Evolutionary conservation across 1,284 basidiomycete species (phyloP).

Genomic region (Ceratobasidium theobromae): DNA sequence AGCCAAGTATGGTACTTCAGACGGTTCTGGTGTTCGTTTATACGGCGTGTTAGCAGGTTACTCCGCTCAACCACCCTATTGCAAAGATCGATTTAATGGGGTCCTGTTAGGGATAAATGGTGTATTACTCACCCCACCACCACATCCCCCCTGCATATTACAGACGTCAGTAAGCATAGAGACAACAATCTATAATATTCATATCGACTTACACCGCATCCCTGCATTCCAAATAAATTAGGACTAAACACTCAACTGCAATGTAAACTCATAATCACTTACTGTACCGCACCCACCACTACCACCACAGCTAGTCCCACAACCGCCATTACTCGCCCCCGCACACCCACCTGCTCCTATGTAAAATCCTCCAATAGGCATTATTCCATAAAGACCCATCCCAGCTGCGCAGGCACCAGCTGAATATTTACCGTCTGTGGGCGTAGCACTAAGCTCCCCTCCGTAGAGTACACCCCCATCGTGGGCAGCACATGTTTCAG

Average conservation of each 20-base stretch:
- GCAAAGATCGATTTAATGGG: too few relatives aligned
- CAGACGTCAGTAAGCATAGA: too few relatives aligned
- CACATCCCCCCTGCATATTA: too few relatives aligned
- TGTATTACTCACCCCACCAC: too few relatives aligned
- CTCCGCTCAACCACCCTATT: too few relatives aligned
- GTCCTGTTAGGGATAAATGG: too few relatives aligned
- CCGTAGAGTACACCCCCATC: conserved; percentile 18
- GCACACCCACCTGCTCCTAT: conserved; percentile 2
- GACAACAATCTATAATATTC: too few relatives aligned
- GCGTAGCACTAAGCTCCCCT: background rate
- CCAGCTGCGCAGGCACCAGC: conserved; percentile 9
- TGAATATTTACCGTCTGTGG: conserved; percentile 1
- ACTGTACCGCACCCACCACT: background rate
- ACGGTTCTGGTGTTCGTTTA: too few relatives aligned
- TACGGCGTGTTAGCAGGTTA: too few relatives aligned
- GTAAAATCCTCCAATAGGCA: background rate
- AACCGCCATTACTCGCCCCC: background rate
- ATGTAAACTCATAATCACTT: background rate
- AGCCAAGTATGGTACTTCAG: too few relatives aligned
- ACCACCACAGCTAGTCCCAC: background rate
- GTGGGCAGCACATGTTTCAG: conserved; percentile 22
- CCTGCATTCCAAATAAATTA: background rate
- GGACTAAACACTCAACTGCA: background rate
- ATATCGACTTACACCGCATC: too few relatives aligned
- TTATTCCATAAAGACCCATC: conserved; percentile 1